Evolutionary conservation across 306 rosid species (phyloP).

Genomic region (Pyrus communis): DNA sequence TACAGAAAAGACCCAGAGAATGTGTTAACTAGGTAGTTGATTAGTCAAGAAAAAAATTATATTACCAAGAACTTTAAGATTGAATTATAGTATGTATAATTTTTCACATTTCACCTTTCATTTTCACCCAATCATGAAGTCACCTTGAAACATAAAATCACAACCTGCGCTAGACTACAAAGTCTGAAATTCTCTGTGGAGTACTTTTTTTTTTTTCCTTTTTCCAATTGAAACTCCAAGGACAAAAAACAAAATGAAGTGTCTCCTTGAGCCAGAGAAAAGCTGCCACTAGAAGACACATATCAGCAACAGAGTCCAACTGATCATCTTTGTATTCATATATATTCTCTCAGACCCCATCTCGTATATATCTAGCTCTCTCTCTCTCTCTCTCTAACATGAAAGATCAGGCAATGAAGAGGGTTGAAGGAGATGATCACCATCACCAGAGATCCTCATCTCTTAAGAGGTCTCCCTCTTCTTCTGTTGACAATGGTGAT

Average conservation of each 20-base stretch:
- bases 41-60: too few relatives aligned
- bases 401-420: conserved; percentile 17
- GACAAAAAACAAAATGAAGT: conserved; percentile 40
- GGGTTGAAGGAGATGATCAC: background rate
- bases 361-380: background rate
- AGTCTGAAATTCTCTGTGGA: conserved; percentile 15
- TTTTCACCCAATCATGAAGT: conserved; percentile 71
- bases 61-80: too few relatives aligned
- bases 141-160: conserved; percentile 37
- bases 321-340: background rate
- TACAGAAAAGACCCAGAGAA: background rate
- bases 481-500: conserved; percentile 20
- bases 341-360: background rate
- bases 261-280: conserved; percentile 37
- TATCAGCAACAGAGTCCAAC: background rate
- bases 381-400: background rate
- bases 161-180: conserved; percentile 23
- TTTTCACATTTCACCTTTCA: conserved; percentile 29
- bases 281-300: conserved; percentile 47
- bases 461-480: conserved; percentile 19
- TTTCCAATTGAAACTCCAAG: conserved; percentile 54
- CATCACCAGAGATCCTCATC: background rate
- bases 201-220: conserved; percentile 40
- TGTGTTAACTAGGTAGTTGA: background rate
- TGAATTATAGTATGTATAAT: too few relatives aligned